Base-by-base conservation (phyloP, 345 rosid species). In the Murraya paniculata region DNA sequence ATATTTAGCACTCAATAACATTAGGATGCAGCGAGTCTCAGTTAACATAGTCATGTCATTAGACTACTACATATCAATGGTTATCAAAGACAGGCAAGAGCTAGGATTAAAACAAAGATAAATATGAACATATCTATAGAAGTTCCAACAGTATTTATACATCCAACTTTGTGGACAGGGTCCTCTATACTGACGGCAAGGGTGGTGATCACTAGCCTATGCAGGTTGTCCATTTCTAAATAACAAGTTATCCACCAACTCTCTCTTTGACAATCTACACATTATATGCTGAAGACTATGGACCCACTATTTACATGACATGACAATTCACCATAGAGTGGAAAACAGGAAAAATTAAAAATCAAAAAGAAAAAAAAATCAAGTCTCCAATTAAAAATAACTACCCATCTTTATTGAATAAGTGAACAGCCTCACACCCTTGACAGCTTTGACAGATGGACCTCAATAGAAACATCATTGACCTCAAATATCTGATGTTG, bases 381-480 rank as follows among this genome's bases (percentile, higher is more conserved):
- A 77, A 64, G 64, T 48, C 73, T 81, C 82, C 72, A 66, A 62
- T 64, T 64, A 72, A 75, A 77, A 77, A 77, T 66, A 80, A 83
- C 86, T 80, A 75, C 75, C 87, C 77, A 70, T 48, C 41, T 73
- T 74, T 61, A 80, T 78, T 73, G 81, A 21, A 62, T 79, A 77
- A 80, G 77, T 59, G 80, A 74, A 77, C 72, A 79, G 81, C 76
- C 84, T 78, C 78, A 82, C 78, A 64, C 79, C 67, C 79, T 73
- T 76, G 77, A 61, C 59, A 78, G 81, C 86, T 81, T 77, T 64
- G 84, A 81, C 55, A 68, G 61, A 68, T 61, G 33, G 62, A 77
- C 74, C 68, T 73, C 72, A 76, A 82, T 31, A 67, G 70, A 71
- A 67, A 73, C 31, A 50, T 73, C 59, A 78, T 27, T 3, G 45